Base-by-base conservation (phyloP, 164 flowering plant genomes). In the Macadamia integrifolia region DNA sequence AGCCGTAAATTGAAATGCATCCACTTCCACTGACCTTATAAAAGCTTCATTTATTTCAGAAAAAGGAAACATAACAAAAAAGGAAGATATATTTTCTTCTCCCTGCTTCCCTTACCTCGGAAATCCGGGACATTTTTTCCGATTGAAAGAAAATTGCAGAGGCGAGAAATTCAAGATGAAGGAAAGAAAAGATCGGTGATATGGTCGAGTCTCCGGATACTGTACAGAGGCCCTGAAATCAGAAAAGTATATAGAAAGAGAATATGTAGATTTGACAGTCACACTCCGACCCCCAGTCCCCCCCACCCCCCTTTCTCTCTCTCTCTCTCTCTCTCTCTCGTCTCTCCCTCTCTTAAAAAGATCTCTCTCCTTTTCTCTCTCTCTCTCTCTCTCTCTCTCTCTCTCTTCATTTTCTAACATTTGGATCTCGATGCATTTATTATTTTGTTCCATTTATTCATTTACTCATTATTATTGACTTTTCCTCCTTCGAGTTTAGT, bases 91-190 rank as follows among this genome's bases (percentile, higher is more conserved):
- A 55, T 11, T 15, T 28, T 13, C n/a, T 32, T 60, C 43, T 9
- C 5, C 17, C 3, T 18, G 30, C 56, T 11, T 11, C 40, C 58
- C 75, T 66, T 76, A 85, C 88, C 91, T 85, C 73, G 80, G 77
- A 77, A 76, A 83, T 77, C 80, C 69, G 82, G 70, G 69, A 68
- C 80, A 81, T 79, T 76, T 71, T 23, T 74, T 56, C 57, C 53
- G 60, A 59, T 66, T 49, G 23, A 58, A 48, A 32, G 58, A 49
- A 70, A 58, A 17, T 14, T 69, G 55, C 55, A 70, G 64, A 64
- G 76, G 65, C 73, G 71, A 62, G 61, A 56, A 78, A 71, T 69
- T 72, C 76, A 72, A 64, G 72, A 60, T 42, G 61, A 63, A 49
- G 18, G 66, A 67, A 4, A 30, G 62, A 61, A 64, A 73, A 69